A percentile compares a stretch with the other conserved stretches of the same genome.
phyloP scores from a whole-genome alignment of 2,329 filamentous ascomycete genomes.

The Fusarium lyarnte region DNA sequence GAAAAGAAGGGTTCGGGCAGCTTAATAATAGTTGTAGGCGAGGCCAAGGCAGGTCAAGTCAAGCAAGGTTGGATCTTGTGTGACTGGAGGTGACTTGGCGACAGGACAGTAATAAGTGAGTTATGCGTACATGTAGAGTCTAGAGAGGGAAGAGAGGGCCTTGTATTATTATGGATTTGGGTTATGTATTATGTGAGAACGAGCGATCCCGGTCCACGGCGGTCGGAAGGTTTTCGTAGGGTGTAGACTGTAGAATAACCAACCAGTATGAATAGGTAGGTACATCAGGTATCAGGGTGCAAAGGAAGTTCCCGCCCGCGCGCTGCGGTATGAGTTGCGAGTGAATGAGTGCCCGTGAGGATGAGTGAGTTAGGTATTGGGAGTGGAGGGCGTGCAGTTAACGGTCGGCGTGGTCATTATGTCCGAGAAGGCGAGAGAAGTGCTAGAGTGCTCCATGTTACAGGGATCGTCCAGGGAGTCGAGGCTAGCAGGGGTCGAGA shows the following conservation, averaged over 20 bases:
- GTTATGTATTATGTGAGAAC: constrained; percentile 41
- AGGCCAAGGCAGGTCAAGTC: constrained; percentile 26
- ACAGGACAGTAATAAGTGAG: constrained; percentile 8
- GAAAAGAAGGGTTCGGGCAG: constrained; percentile 28
- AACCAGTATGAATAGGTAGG: neutral
- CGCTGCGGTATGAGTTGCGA: constrained; percentile 2
- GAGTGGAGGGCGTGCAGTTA: constrained; percentile 36
- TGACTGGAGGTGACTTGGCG: constrained; percentile 19
- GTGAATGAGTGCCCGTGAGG: neutral
- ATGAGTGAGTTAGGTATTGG: neutral
- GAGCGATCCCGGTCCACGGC: constrained; percentile 23
- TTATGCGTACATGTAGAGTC: constrained; percentile 14
- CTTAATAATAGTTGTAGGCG: constrained; percentile 43
- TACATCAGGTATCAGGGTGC: neutral
- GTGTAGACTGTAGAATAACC: neutral
- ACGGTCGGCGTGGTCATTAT: constrained; percentile 52
- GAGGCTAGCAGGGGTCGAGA: constrained; percentile 5
- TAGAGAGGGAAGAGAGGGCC: constrained; percentile 13
- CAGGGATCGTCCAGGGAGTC: constrained; percentile 34
- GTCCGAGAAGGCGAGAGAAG: constrained; percentile 50
- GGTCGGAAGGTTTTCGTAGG: constrained; percentile 41
- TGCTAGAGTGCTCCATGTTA: neutral
- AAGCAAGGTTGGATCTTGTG: constrained; percentile 21
- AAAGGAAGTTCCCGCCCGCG: constrained; percentile 32
- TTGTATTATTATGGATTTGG: constrained; percentile 27